Evolutionary conservation across 371 early-diverging fungal genomes (phyloP).

Genomic region (Chytridium lagenaria): DNA sequence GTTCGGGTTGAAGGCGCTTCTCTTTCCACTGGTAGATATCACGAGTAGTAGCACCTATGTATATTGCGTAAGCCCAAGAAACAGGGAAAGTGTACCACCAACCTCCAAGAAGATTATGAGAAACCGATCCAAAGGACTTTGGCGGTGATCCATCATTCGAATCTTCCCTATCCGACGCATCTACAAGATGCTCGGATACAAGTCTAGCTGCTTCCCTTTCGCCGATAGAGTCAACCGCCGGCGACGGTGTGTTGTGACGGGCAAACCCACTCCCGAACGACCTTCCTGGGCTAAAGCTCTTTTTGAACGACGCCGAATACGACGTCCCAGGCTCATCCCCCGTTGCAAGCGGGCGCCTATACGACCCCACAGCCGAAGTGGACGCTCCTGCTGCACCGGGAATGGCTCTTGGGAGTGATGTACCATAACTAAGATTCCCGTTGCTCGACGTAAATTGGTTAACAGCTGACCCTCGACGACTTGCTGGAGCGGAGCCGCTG

Average conservation of each 20-base stretch:
- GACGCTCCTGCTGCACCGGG: not conserved
- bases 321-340: not conserved
- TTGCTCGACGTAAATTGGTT: too few relatives aligned
- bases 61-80: too few relatives aligned
- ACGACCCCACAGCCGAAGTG: not conserved
- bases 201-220: slow-evolving; percentile 39
- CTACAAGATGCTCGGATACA: slow-evolving; percentile 50
- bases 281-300: slow-evolving; percentile 19
- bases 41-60: slow-evolving; percentile 81
- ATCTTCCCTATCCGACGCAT: slow-evolving; percentile 6
- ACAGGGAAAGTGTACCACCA: too few relatives aligned
- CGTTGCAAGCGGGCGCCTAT: not conserved
- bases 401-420: slow-evolving; percentile 23
- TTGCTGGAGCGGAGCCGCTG: not conserved
- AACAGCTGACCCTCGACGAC: not conserved
- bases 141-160: slow-evolving; percentile 3
- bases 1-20: slow-evolving; percentile 47
- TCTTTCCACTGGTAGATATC: slow-evolving; percentile 94
- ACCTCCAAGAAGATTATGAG: slow-evolving; percentile 47
- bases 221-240: slow-evolving; percentile 11
- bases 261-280: not conserved
- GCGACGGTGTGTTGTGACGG: not conserved
- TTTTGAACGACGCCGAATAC: not conserved
- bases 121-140: slow-evolving; percentile 37
- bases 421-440: too few relatives aligned